phyloP scores from a whole-genome alignment of 2,329 filamentous ascomycete species.

The Trichoderma sp. region DNA sequence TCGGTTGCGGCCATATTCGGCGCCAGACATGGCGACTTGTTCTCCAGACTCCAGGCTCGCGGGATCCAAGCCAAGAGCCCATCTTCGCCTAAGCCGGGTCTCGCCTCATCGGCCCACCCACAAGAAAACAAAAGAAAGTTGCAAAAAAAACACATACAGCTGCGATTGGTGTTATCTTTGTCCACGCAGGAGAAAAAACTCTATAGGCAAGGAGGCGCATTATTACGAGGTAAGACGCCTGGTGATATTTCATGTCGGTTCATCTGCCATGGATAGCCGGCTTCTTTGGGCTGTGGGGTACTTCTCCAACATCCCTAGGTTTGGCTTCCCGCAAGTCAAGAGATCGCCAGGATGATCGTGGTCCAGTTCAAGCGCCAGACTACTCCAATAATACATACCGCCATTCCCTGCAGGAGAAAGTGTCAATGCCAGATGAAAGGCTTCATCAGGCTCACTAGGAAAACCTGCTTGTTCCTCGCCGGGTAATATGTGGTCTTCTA shows the following conservation, averaged over 20 bases:
- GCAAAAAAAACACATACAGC: slow-evolving; percentile 13
- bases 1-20: slow-evolving; percentile 20
- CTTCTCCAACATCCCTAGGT: background rate
- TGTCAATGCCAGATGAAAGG: background rate
- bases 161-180: background rate
- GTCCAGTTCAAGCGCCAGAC: background rate
- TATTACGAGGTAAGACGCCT: background rate
- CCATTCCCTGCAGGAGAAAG: slow-evolving; percentile 4
- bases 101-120: slow-evolving; percentile 13
- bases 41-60: slow-evolving; percentile 25
- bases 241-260: background rate
- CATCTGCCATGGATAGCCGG: slow-evolving; percentile 16
- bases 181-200: background rate
- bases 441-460: background rate
- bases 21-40: slow-evolving; percentile 18
- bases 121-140: background rate
- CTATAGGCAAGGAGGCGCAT: background rate
- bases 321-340: background rate
- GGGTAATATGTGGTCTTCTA: background rate
- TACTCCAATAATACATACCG: slow-evolving; percentile 9
- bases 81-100: slow-evolving; percentile 6
- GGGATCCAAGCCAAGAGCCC: slow-evolving; percentile 18
- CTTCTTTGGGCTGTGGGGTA: slow-evolving; percentile 6
- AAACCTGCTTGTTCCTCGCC: background rate
- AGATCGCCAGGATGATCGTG: background rate